Conservation (phyloP, 2,329 filamentous ascomycete genomes). For the Colletotrichum phormii region DNA sequence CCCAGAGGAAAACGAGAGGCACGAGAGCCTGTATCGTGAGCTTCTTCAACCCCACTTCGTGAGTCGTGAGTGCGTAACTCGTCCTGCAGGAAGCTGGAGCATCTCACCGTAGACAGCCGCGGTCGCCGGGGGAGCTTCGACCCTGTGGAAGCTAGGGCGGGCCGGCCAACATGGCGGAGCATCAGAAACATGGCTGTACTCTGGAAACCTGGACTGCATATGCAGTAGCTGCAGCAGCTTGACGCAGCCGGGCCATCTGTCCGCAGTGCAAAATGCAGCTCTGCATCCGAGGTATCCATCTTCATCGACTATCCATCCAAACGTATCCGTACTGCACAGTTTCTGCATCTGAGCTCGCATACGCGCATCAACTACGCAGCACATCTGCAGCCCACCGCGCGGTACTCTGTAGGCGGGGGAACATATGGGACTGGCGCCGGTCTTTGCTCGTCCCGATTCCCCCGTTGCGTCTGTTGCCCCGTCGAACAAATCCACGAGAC, state of each 20-base stretch:
- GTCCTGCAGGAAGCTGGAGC: slow-evolving; percentile 22
- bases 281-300: slow-evolving; percentile 23
- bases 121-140: slow-evolving; percentile 10
- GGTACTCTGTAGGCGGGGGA: slow-evolving; percentile 23
- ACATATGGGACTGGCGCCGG: slow-evolving; percentile 20
- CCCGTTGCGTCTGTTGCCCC: slow-evolving; percentile 34
- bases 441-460: slow-evolving; percentile 1
- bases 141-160: neutral
- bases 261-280: slow-evolving; percentile 27
- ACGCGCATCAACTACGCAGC: slow-evolving; percentile 24
- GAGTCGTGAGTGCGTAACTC: slow-evolving; percentile 1
- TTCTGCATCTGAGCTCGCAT: slow-evolving; percentile 20
- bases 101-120: slow-evolving; percentile 10
- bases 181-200: slow-evolving; percentile 30
- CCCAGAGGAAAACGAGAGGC: slow-evolving; percentile 16
- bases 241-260: slow-evolving; percentile 20
- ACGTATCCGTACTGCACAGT: neutral
- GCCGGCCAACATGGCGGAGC: slow-evolving; percentile 28
- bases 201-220: neutral
- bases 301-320: neutral
- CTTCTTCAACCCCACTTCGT: slow-evolving; percentile 13
- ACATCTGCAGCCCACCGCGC: slow-evolving; percentile 28
- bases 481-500: slow-evolving; percentile 23
- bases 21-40: slow-evolving; percentile 11
- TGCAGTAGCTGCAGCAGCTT: slow-evolving; percentile 22